Base-by-base conservation (phyloP, 1,284 basidiomycete genomes). In the Rhizoctonia solani region DNA sequence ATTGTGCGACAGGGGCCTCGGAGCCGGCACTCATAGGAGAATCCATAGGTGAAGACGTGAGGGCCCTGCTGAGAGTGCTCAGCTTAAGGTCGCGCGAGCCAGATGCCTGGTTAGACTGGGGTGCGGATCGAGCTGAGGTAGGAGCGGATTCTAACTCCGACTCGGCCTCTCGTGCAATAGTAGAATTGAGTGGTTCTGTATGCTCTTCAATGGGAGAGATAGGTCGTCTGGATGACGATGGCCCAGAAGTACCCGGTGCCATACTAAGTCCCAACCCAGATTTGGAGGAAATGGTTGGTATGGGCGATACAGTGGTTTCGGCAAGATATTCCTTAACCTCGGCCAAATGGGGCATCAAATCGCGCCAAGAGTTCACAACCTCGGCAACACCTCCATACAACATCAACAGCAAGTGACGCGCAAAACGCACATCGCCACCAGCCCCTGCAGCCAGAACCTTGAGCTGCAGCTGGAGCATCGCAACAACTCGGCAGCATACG, bases 351-450 rank as follows among this genome's bases (percentile, higher is more conserved):
- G 89, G 88, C 4, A 83, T 80, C 80, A 98, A 89, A 21, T 82
- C 79, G 72, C 85, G 83, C 95, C 96, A 99, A 13, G 94, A 88
- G 72, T 85, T 84, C 1, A 89, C 87, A 50, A 98, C 87, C 78
- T 99, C 97, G 2, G 89, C 91, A 74, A 89, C 88, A 14, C 93
- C 91, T 4, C 94, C 95, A 74, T 95, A 95, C 29, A 99, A 82
- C 77, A 92, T 89, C 61, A 98, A 78, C 44, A 98, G 78, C 75
- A 98, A 85, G 71, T 93, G 93, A 34, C 96, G 83, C 32, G 94
- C 87, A 76, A 93, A 97, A 16, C 95, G 86, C 23, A 90, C 85
- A 75, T 99, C 95, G 19, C 58, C 58, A 16, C 58, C 58, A 68
- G 91, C 89, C 53, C 86, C 84, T 19, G 84, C 84, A 23, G 86